Conservation (phyloP, 2,329 filamentous ascomycete species). For the Aspergillus versicolor region DNA sequence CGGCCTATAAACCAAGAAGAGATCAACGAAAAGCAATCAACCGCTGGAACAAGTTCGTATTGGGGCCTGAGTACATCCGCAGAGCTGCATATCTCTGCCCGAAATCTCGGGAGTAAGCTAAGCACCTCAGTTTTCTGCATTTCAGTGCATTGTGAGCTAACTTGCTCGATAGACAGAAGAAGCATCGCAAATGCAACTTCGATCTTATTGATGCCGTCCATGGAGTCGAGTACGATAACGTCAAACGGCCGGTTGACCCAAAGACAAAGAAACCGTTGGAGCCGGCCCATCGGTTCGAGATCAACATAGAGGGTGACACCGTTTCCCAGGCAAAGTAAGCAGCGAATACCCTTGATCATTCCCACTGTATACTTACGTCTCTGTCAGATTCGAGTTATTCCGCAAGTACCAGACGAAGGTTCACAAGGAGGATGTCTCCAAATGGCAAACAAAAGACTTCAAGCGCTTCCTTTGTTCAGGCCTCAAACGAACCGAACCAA, state of each 20-base stretch:
- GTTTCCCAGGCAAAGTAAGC: slow-evolving; percentile 48
- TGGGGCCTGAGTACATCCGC: slow-evolving; percentile 49
- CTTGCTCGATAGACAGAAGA: slow-evolving; percentile 40
- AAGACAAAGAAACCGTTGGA: slow-evolving; percentile 45
- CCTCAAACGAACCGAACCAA: slow-evolving; percentile 39
- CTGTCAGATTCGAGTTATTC: slow-evolving; percentile 44
- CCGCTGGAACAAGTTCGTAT: slow-evolving; percentile 48
- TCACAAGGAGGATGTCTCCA: slow-evolving; percentile 46
- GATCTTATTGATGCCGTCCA: slow-evolving; percentile 44
- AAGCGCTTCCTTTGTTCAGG: slow-evolving; percentile 50
- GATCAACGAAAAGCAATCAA: slow-evolving; percentile 51
- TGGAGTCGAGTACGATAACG: slow-evolving; percentile 44
- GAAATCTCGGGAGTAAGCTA: slow-evolving; percentile 45
- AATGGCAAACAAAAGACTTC: slow-evolving; percentile 46
- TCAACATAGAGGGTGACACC: slow-evolving; percentile 48
- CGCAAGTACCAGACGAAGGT: slow-evolving; percentile 47
- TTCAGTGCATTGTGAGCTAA: background rate
- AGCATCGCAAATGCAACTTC: slow-evolving; percentile 42
- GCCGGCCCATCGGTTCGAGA: slow-evolving; percentile 50
- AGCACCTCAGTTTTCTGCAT: slow-evolving; percentile 14
- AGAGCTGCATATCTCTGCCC: slow-evolving; percentile 47
- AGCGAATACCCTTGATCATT: background rate
- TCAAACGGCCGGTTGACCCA: slow-evolving; percentile 46
- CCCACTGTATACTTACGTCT: background rate
- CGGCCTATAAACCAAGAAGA: slow-evolving; percentile 43